Base-by-base conservation (phyloP, 2,329 filamentous ascomycete species). In the Cercospora sesami region DNA sequence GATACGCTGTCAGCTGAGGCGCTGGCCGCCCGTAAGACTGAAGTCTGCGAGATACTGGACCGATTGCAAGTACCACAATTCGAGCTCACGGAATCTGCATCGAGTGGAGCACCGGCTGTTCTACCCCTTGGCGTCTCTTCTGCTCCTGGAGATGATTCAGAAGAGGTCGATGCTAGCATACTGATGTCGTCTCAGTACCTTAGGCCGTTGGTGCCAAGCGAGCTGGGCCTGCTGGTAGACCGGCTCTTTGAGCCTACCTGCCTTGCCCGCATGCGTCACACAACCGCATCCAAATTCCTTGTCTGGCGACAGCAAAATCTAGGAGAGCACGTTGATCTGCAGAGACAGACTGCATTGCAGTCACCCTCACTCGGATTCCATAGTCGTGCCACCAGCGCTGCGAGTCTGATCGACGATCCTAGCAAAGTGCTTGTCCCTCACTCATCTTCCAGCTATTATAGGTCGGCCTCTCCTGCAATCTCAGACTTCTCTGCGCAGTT, bases 111-210 rank as follows among this genome's bases (percentile, higher is more conserved):
- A 23, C 59, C 57, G 21, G 9, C 42, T 16, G 16, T 42, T 12
- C 69, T 73, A 67, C 87, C 90, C 2, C 96, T 92, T 76, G 88
- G 92, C 0, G 85, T 97, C 21, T 97, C 94, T 1, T 95, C 91
- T 21, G 86, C 87, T 12, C 83, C 87, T 26, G 87, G 86, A 1
- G 86, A 87, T 23, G 93, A 97, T 74, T 82, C 88, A 68, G 92
- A 97, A 45, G 88, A 86, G 53, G 96, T 98, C 90, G 94, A 98
- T 78, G 94, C 94, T 18, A 97, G 93, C 75, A 83, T 96, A 0
- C 85, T 98, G 18, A 98, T 98, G 94, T 93, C 90, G 65, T 90
- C 94, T 0, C 91, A 95, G 74, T 98, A 97, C 76, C 83, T 95
- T 14, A 90, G 92, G 69, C 94, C 94, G 0, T 83, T 97, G 4